Percentiles rank a stretch among this genome's conserved stretches.
phyloP scores from a whole-genome alignment of 2,329 filamentous ascomycete species.

The Aureobasidium melanogenum region DNA sequence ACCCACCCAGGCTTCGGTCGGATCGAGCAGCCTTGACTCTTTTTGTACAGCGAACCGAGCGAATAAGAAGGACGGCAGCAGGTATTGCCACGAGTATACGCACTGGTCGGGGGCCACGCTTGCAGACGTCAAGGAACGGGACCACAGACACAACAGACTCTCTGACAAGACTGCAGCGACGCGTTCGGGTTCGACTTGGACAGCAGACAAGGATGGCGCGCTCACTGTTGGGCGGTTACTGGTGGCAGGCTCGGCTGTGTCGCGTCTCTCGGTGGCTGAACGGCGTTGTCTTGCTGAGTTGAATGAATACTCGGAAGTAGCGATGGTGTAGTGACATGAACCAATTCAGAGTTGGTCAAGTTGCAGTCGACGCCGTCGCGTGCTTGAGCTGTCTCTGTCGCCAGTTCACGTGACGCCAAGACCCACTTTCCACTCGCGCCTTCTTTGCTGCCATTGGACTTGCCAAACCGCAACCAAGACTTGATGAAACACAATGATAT shows the following conservation, averaged over 20 bases:
- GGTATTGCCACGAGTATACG: not conserved
- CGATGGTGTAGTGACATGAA: not conserved
- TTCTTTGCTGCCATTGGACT: too few relatives aligned
- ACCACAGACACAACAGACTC: not conserved
- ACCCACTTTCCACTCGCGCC: not conserved
- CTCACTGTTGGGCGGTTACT: slow-evolving; percentile 7
- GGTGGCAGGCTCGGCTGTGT: not conserved
- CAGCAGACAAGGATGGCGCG: not conserved
- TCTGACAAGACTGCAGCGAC: not conserved
- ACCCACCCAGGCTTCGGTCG: not conserved
- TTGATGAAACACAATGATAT: too few relatives aligned
- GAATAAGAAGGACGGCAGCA: not conserved
- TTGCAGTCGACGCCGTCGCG: not conserved
- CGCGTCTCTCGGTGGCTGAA: not conserved
- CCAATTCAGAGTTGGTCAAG: not conserved
- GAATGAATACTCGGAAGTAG: too few relatives aligned
- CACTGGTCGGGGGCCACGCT: slow-evolving; percentile 8
- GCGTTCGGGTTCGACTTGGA: not conserved
- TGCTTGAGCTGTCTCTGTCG: not conserved
- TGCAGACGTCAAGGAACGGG: not conserved
- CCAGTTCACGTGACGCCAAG: not conserved
- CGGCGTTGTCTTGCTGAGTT: not conserved
- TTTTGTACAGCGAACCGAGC: not conserved
- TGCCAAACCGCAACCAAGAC: too few relatives aligned
- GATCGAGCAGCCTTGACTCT: slow-evolving; percentile 1